Conservation (phyloP, 2,329 filamentous ascomycete genomes). For the Phaeosphaeria sp. region DNA sequence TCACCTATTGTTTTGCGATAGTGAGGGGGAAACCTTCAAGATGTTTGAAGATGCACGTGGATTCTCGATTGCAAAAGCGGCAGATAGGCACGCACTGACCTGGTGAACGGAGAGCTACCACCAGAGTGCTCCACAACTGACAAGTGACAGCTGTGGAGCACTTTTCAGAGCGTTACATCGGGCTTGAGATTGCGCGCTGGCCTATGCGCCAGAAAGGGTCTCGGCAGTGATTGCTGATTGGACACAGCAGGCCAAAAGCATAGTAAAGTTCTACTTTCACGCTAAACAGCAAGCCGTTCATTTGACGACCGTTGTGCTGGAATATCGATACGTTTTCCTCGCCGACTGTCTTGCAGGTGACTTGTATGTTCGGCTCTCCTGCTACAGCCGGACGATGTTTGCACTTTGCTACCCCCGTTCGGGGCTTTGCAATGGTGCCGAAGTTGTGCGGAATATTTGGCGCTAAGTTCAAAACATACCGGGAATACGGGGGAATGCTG, state of each 20-base stretch:
- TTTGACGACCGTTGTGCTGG: slow-evolving; percentile 20
- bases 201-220: slow-evolving; percentile 8
- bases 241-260: slow-evolving; percentile 18
- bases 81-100: slow-evolving; percentile 12
- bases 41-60: slow-evolving; percentile 15
- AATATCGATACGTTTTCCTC: slow-evolving; percentile 24
- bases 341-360: slow-evolving; percentile 16
- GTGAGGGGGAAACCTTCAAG: slow-evolving; percentile 3
- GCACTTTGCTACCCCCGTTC: background rate
- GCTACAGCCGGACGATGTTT: slow-evolving; percentile 2
- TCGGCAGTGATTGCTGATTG: slow-evolving; percentile 16
- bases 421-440: background rate
- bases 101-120: slow-evolving; percentile 10
- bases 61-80: slow-evolving; percentile 9
- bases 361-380: slow-evolving; percentile 6
- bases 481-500: slow-evolving; percentile 11
- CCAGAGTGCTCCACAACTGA: slow-evolving; percentile 2
- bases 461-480: slow-evolving; percentile 1
- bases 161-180: slow-evolving; percentile 29
- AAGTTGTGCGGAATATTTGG: slow-evolving; percentile 5
- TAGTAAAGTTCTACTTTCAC: slow-evolving; percentile 12
- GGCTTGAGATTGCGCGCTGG: slow-evolving; percentile 9
- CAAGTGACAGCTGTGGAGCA: slow-evolving; percentile 21
- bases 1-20: slow-evolving; percentile 10
- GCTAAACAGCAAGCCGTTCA: slow-evolving; percentile 6